Evolutionary conservation across 805 yeast species (phyloP), one percentile per base, ranked within the genome.

Genomic region (Blastobotrys muscicola): DNA sequence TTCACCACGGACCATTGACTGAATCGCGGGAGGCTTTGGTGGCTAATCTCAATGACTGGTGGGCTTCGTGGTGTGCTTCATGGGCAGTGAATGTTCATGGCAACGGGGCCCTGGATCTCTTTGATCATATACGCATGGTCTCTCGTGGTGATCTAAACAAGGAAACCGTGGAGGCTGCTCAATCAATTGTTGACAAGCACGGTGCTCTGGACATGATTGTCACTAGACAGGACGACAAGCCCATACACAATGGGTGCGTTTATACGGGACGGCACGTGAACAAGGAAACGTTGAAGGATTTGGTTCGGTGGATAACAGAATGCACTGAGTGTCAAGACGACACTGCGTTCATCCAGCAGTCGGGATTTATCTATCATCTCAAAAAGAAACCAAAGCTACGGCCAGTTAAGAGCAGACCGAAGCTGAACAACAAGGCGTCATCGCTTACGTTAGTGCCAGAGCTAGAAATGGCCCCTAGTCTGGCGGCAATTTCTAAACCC

Each of bases 1-100:
- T 68, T 12, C 60, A 65, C 39, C 49, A 58, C 45, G 69, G 69
- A 3, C 44, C 59, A 6, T 38, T 66, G 8, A 13, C 33, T 1
- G 16, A 16, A 2, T 29, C 43, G 8, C 41, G 49, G 5, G 42
- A 36, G 6, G 32, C 29, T 1, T 32, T 47, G 14, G 39, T 40
- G 13, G 48, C 43, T 5, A 7, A 8, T 8, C 35, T 52, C 15
- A 41, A 38, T 9, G 44, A 52, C 2, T 55, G 56, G 53, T 55
- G 56, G 55, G 43, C 26, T 26, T 50, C 50, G 8, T 48, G 52
- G 40, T 42, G 42, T n/a, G 33, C 40, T 9, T 44, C 38, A n/a
- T 56, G 59, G 58, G 35, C 41, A 14, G 47, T 50, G 12, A 26
- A 32, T 16, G 36, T 53, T 12, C 39, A 42, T 30, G 46, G 46